Evolutionary conservation across 441 rosid species (phyloP), one percentile per base, ranked within the genome.

Genomic region (Gossypium armourianum): DNA sequence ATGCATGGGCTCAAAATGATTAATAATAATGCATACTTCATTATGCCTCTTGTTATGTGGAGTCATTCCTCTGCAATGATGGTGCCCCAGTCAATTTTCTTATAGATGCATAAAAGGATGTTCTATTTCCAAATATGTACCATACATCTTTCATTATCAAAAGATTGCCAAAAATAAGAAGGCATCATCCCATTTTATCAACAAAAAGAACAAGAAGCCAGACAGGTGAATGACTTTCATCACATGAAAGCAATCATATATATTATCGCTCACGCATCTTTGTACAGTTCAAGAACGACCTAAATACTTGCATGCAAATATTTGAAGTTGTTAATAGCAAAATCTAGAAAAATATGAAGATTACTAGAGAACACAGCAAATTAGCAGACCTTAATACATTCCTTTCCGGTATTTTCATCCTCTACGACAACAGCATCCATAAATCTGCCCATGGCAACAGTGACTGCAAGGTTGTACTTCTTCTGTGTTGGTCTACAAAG

Each of bases 361-460:
- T 50, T 53, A 71, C 17, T 19, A 28, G 63, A 69, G 13, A 47
- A 49, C 32, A 69, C 53, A 56, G 55, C 60, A 75, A 73, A 69
- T 58, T 9, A 50, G 24, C 17, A 57, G 50, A 95, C 99, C 97
- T 92, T 95, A 78, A 95, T 92, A 84, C 99, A 92, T 84, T 91
- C 98, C 81, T 92, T 95, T 73, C 97, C 98, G 0, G 95, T 90
- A 72, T 70, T 82, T 85, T 95, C 99, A 86, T 95, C 96, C 80
- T 95, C 98, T 49, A 92, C 99, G 62, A 95, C 97, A 56, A 92
- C 95, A 4, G 98, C 95, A 84, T 95, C 99, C 98, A 95, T 95
- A 81, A 90, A 95, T 86, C 75, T 92, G 49, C 99, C 99, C 99
- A 95, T 95, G 47, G 96, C 95, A 78, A 95, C 97, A 70, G 97